Base-by-base conservation (phyloP, 75 land plant genomes). In the Picea glauca region DNA sequence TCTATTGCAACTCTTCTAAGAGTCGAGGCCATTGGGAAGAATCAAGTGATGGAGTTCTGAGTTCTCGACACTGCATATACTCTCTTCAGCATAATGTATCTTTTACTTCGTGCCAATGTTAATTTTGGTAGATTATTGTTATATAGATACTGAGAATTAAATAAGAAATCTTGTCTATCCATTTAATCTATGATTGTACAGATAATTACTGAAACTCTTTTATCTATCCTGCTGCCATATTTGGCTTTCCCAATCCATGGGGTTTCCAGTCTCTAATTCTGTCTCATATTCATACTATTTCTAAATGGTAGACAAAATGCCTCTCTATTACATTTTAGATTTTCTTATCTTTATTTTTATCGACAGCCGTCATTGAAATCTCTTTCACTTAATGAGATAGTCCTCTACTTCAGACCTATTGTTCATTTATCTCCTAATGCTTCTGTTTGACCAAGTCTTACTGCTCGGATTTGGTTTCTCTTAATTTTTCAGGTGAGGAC, bases 401-500 rank as follows among this genome's bases (percentile, higher is more conserved):
- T 65, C 35, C 35, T 65, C 32, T 65, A 32, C 35, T 65, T 65
- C 14, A 65, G 67, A 32, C 32, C 35, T 35, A 13, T 1, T 17
- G 26, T 65, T 65, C 13, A 1, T 32, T 32, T 1, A 31, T 65
- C 68, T 32, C 31, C 3, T 62, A 62, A 23, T 4, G 5, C 15
- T 32, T 65, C 33, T 32, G 17, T 65, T 32, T 65, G 68, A 17
- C 15, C 31, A 65, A 65, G 4, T 65, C 38, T 32, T 32, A 65
- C 31, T 65, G 68, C 68, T 65, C 15, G 1, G 26, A 65, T 65
- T 14, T 3, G 38, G 33, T 4, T 65, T 30, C 18, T 3, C 4
- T 64, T 12, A 54, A 26, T 14, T 62, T 50, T 83, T 73, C 82
- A 84, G 88, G 88, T 59, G 88, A 86, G 20, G 88, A 86, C 50